Evolutionary conservation across 1,284 basidiomycete genomes (phyloP).

Genomic region (Boletus mariae): DNA sequence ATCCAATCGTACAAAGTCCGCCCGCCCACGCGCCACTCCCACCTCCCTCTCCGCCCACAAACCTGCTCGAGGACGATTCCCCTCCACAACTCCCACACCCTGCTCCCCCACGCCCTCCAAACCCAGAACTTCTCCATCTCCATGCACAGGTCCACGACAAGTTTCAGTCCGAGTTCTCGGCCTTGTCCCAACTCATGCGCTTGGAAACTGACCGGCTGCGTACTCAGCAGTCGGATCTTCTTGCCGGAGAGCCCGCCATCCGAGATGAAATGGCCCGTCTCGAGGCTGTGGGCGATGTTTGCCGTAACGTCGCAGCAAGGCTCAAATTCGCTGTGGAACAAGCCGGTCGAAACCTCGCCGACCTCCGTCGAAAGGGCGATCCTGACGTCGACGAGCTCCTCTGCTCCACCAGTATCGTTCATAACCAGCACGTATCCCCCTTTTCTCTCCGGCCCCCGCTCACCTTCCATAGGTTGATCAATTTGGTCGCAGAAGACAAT

Average conservation of each 20-base stretch:
- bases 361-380: conserved; percentile 71
- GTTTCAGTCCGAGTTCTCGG: conserved; percentile 64
- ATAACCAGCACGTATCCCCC: conserved; percentile 78
- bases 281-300: conserved; percentile 92
- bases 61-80: conserved; percentile 52
- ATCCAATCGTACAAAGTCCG: conserved; percentile 19
- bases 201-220: conserved; percentile 74
- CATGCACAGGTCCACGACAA: conserved; percentile 80
- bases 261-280: conserved; percentile 95
- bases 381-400: conserved; percentile 90
- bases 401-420: conserved; percentile 91
- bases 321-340: conserved; percentile 59
- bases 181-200: conserved; percentile 61
- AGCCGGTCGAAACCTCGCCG: conserved; percentile 65
- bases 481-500: conserved; percentile 97
- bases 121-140: conserved; percentile 82
- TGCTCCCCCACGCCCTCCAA: conserved; percentile 82
- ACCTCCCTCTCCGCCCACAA: conserved; percentile 33
- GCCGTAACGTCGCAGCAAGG: conserved; percentile 70
- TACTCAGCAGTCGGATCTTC: conserved; percentile 79
- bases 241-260: conserved; percentile 88
- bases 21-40: conserved; percentile 1
- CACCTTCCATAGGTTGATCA: conserved; percentile 66
- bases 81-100: conserved; percentile 31
- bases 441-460: conserved; percentile 13